Base-by-base conservation (phyloP, 495 filamentous ascomycete genomes). In the Trypethelium eluteriae region DNA sequence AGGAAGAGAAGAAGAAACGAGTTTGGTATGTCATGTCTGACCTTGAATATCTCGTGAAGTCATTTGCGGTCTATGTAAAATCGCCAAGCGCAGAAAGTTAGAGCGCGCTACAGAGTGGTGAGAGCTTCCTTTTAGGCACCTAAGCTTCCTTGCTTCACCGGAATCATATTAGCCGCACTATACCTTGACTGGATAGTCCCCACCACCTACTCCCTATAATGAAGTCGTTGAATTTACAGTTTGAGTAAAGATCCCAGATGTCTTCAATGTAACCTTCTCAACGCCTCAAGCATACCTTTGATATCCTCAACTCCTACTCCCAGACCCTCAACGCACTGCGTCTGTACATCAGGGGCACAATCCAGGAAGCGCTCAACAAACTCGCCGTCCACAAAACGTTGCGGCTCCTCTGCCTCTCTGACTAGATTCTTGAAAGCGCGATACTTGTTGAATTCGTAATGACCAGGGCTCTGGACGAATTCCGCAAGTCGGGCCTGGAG, bases 371-470 rank as follows among this genome's bases (percentile, higher is more conserved):
- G 74, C 76, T 96, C 93, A 36, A 99, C 80, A 62, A 98, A 77
- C 73, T 98, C 94, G 0, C 93, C 94, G 72, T 99, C 94, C 53
- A 98, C 85, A 72, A 98, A 96, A 7, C 94, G 82, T 68, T 84
- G 88, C 1, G 95, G 94, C 65, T 89, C 90, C 3, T 89, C 86
- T 0, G 84, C 83, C 62, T 88, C 86, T 47, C 89, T 79, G 35
- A 88, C 86, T 39, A 81, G 78, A 34, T 84, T 92, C 57, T 84
- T 83, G 77, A 93, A 96, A 0, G 88, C 89, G 32, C 94, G 85
- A 76, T 89, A 99, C 3, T 79, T 79, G 62, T 83, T 83, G 76
- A 95, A 96, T 0, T 88, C 80, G 12, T 97, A 81, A 39, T 82
- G 74, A 1, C 93, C 93, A 0, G 86, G 81, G 2, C 85, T 86